Conservation (phyloP, 192 early-diverging fungal genomes). For the Powellomyces hirtus region DNA sequence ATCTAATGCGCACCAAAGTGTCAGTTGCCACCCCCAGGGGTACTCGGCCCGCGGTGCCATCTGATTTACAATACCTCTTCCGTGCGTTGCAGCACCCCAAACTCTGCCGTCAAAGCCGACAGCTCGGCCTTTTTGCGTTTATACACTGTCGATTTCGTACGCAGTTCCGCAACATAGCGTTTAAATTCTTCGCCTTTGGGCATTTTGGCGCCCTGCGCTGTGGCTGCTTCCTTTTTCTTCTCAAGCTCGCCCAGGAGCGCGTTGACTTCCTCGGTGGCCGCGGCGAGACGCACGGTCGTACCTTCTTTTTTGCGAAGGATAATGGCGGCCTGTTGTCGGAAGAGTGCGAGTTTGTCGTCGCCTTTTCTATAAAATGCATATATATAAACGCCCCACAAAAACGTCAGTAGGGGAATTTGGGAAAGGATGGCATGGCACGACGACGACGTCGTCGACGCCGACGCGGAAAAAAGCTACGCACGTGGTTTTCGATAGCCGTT, state of each 20-base stretch:
- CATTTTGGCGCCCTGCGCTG: conserved; percentile 41
- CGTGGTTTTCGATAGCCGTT: conserved; percentile 47
- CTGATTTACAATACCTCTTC: conserved; percentile 40
- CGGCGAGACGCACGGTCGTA: conserved; percentile 36
- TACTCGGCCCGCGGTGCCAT: not conserved
- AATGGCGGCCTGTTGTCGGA: conserved; percentile 60
- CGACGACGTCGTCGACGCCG: not conserved
- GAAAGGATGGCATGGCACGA: no score
- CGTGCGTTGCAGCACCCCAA: conserved; percentile 55
- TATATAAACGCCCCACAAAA: no score
- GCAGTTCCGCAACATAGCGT: conserved; percentile 56
- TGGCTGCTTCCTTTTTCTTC: conserved; percentile 38
- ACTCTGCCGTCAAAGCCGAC: conserved; percentile 47
- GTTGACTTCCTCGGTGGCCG: conserved; percentile 41
- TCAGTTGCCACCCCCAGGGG: not conserved
- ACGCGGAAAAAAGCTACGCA: not conserved
- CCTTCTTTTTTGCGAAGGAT: conserved; percentile 61
- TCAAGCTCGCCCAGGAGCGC: conserved; percentile 35
- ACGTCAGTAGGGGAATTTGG: not conserved
- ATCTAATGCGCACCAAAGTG: conserved; percentile 22
- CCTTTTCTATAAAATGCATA: conserved; percentile 38
- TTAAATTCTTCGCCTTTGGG: conserved; percentile 66
- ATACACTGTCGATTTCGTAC: conserved; percentile 57
- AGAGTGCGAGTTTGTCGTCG: conserved; percentile 60
- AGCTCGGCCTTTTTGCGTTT: conserved; percentile 57